Conservation (phyloP, 768 basidiomycete species). For the Amanita phalloides region DNA sequence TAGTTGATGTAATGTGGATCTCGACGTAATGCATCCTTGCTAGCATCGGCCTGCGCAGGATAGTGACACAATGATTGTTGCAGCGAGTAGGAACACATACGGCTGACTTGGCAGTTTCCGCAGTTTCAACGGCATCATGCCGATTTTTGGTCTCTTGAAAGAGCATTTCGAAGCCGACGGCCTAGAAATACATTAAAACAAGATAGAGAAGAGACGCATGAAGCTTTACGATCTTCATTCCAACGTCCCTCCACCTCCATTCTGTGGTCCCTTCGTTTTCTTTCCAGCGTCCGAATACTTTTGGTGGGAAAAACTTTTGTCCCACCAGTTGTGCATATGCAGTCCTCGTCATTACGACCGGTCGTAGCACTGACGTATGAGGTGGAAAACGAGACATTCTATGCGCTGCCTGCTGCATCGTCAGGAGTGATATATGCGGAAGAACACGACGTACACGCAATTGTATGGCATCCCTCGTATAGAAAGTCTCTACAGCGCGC, state of each 20-base stretch:
- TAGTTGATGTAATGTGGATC: slow-evolving; percentile 64
- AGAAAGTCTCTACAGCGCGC: slow-evolving; percentile 85
- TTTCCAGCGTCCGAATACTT: slow-evolving; percentile 69
- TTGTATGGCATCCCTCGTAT: slow-evolving; percentile 88
- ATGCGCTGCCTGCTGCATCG: slow-evolving; percentile 55
- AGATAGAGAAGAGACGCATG: slow-evolving; percentile 1
- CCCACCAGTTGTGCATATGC: slow-evolving; percentile 90
- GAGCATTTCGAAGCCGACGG: slow-evolving; percentile 95
- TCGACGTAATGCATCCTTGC: slow-evolving; percentile 55
- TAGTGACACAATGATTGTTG: slow-evolving; percentile 1
- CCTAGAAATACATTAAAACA: slow-evolving; percentile 26
- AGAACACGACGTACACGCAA: slow-evolving; percentile 51
- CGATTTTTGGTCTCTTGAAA: slow-evolving; percentile 75
- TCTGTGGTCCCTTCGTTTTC: slow-evolving; percentile 55
- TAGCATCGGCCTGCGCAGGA: slow-evolving; percentile 42
- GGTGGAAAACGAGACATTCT: slow-evolving; percentile 89
- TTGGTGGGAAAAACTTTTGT: slow-evolving; percentile 89
- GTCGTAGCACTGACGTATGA: slow-evolving; percentile 42
- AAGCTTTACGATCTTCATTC: slow-evolving; percentile 78
- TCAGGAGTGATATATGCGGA: not conserved
- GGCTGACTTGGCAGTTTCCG: slow-evolving; percentile 31
- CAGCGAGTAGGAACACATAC: slow-evolving; percentile 22
- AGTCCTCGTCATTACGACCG: slow-evolving; percentile 74
- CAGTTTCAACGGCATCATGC: slow-evolving; percentile 23
- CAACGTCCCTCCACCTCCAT: slow-evolving; percentile 74